Percentiles rank a stretch among this genome's conserved stretches.
Evolutionary conservation across 2,329 filamentous ascomycete species (phyloP).

Genomic region (Raffaelea albimanens): DNA sequence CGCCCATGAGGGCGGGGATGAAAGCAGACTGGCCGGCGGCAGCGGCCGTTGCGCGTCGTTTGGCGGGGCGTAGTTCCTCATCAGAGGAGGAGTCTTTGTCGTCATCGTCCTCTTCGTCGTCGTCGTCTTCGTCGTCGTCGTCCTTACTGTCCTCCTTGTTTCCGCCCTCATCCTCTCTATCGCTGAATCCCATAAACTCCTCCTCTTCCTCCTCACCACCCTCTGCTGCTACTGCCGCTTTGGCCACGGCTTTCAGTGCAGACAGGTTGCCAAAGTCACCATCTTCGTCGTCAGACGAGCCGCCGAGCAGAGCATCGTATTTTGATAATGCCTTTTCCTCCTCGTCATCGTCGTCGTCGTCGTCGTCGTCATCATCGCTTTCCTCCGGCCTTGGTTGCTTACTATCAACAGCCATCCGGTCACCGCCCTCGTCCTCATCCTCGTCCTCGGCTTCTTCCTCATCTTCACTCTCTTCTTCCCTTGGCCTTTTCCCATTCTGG

Average conservation of each 20-base stretch:
- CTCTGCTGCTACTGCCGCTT: not conserved
- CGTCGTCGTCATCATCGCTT: conserved; percentile 25
- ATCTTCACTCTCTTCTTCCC: conserved; percentile 5
- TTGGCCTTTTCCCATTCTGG: not conserved
- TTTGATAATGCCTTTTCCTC: conserved; percentile 9
- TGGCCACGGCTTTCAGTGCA: not conserved
- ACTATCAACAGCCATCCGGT: not conserved
- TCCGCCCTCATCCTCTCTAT: conserved; percentile 17
- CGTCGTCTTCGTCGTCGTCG: not conserved
- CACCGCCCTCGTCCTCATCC: not conserved
- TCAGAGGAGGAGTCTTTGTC: not conserved
- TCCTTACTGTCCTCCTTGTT: conserved; percentile 7
- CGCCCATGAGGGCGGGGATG: conserved; percentile 60
- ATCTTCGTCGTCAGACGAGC: conserved; percentile 17
- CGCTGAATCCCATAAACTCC: conserved; percentile 11
- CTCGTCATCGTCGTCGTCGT: not conserved
- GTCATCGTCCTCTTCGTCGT: conserved; percentile 1
- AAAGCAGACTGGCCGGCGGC: conserved; percentile 42
- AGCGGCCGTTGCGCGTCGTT: not conserved
- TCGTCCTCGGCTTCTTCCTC: conserved; percentile 22
- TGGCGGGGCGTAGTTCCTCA: not conserved
- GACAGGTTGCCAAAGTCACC: not conserved
- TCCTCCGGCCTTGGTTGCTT: conserved; percentile 2
- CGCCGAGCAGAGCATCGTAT: conserved; percentile 4
- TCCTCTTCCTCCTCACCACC: conserved; percentile 11